A percentile compares a stretch with the other conserved stretches of the same genome.
These are phyloP conservation scores for Ganoderma leucocontextum DNA, from an alignment of 1,284 basidiomycete genomes.

Conservation along the genomic window DNA sequence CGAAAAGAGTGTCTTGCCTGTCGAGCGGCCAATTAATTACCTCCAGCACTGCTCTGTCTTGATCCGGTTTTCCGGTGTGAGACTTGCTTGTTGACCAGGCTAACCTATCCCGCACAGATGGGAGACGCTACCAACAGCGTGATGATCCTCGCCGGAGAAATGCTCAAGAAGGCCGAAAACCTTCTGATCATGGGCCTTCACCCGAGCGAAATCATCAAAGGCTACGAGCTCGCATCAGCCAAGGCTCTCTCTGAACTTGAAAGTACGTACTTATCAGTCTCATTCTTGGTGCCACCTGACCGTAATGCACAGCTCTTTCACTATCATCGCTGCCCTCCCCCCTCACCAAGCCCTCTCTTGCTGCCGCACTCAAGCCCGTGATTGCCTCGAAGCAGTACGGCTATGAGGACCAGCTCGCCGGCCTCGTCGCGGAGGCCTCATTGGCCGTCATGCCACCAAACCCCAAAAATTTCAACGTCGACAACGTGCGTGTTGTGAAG, in stretches of 20 bases:
- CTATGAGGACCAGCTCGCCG: slow-evolving; percentile 84
- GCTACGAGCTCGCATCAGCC: slow-evolving; percentile 93
- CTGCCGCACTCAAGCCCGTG: slow-evolving; percentile 86
- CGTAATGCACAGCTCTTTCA: slow-evolving; percentile 59
- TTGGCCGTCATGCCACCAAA: slow-evolving; percentile 91
- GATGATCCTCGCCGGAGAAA: slow-evolving; percentile 94
- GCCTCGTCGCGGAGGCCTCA: slow-evolving; percentile 93
- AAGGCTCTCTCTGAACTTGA: slow-evolving; percentile 92
- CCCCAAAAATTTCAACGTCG: slow-evolving; percentile 94
- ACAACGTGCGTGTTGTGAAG: slow-evolving; percentile 98
- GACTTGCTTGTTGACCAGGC: neutral
- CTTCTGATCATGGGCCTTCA: slow-evolving; percentile 97
- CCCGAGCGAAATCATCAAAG: slow-evolving; percentile 93
- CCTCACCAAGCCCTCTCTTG: slow-evolving; percentile 80
- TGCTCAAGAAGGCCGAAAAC: slow-evolving; percentile 93
- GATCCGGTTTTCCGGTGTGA: too few relatives aligned
- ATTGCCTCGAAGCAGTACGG: slow-evolving; percentile 99
- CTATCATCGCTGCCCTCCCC: slow-evolving; percentile 78
- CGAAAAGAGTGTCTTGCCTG: too few relatives aligned
- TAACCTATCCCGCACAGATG: slow-evolving; percentile 63
- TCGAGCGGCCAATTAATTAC: too few relatives aligned
- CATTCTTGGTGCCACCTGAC: slow-evolving; percentile 5
- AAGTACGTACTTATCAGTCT: slow-evolving; percentile 62
- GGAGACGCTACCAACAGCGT: slow-evolving; percentile 98
- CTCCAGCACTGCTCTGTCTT: too few relatives aligned